Conservation (phyloP, 169 alveolate species). For the Plasmodium coatneyi region DNA sequence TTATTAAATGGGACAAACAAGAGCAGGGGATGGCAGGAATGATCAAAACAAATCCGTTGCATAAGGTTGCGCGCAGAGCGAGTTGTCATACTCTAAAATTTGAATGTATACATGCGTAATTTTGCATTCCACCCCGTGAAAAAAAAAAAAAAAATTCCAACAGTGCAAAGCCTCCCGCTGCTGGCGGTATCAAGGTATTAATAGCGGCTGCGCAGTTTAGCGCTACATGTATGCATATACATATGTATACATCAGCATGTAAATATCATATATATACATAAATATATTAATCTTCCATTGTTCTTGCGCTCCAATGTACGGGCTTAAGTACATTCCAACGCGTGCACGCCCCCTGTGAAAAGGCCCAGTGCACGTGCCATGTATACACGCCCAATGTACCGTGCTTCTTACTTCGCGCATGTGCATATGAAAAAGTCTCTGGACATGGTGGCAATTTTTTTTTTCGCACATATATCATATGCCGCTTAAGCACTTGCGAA, state of each 20-base stretch:
- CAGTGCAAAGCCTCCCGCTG: not conserved
- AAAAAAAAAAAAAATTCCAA: not conserved
- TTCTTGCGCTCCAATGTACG: not conserved
- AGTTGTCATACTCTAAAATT: not conserved
- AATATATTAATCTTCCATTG: not conserved
- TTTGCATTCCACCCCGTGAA: not conserved
- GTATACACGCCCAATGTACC: not conserved
- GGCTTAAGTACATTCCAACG: not conserved
- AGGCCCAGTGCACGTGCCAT: not conserved
- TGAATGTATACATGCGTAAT: not conserved
- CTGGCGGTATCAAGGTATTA: not conserved
- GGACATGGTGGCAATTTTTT: not conserved
- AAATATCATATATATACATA: not conserved
- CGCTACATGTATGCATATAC: conserved; percentile 10
- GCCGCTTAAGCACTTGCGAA: not conserved
- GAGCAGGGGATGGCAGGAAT: not conserved
- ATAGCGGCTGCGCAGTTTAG: not conserved
- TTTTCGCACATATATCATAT: not conserved
- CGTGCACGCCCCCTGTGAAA: not conserved
- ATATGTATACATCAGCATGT: not conserved
- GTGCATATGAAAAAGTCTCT: not conserved
- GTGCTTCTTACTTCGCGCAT: not conserved
- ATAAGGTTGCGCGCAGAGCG: not conserved
- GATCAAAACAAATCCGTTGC: not conserved
- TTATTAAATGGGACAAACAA: not conserved